phyloP scores from a whole-genome alignment of 805 yeast genomes.

The Wickerhamiella spandovensis region DNA sequence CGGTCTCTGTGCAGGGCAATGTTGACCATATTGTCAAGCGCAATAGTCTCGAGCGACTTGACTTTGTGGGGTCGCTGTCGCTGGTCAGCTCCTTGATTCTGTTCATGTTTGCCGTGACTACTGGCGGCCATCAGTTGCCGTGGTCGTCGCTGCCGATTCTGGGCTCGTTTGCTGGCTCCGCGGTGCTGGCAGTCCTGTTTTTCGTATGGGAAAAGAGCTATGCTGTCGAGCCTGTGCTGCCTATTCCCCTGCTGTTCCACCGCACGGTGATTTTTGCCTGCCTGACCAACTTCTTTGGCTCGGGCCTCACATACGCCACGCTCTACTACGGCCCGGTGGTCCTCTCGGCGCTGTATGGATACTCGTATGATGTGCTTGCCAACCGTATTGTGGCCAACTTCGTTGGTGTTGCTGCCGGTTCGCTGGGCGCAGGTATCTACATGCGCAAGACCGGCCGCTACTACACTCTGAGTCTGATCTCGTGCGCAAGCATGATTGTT shows the following conservation, averaged over 20 bases:
- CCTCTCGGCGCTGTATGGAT: slow-evolving; percentile 45
- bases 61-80: slow-evolving; percentile 48
- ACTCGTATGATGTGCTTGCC: slow-evolving; percentile 66
- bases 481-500: slow-evolving; percentile 32
- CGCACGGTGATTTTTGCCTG: slow-evolving; percentile 54
- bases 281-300: slow-evolving; percentile 53
- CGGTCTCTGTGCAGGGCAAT: slow-evolving; percentile 5
- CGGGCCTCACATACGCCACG: slow-evolving; percentile 52
- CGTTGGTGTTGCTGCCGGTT: slow-evolving; percentile 53
- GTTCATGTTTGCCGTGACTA: slow-evolving; percentile 52
- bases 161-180: slow-evolving; percentile 24
- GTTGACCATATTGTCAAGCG: slow-evolving; percentile 25
- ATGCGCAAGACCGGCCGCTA: slow-evolving; percentile 60
- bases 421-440: slow-evolving; percentile 50
- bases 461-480: slow-evolving; percentile 31
- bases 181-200: slow-evolving; percentile 29
- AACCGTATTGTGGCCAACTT: slow-evolving; percentile 42
- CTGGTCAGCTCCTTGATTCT: slow-evolving; percentile 45
- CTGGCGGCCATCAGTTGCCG: slow-evolving; percentile 45
- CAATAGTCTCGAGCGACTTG: slow-evolving; percentile 44
- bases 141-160: slow-evolving; percentile 33
- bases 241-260: slow-evolving; percentile 42
- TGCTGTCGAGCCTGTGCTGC: slow-evolving; percentile 55
- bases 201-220: slow-evolving; percentile 36
- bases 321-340: slow-evolving; percentile 66